Base-by-base conservation (phyloP, 2,329 filamentous ascomycete species). In the Clonostachys byssicola region DNA sequence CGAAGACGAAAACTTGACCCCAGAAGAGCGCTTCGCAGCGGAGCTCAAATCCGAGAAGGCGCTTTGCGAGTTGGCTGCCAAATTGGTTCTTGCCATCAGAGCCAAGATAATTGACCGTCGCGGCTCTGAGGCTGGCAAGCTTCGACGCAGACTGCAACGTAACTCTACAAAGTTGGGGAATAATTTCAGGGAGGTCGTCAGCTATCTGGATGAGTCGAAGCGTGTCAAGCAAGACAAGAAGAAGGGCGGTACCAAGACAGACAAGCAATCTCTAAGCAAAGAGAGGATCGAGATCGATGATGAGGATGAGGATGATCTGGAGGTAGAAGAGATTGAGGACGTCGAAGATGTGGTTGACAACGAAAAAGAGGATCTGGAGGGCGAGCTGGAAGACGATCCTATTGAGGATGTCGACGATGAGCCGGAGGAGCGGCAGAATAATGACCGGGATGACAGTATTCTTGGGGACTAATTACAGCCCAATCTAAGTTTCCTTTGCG, bases 181-280 rank as follows among this genome's bases (percentile, higher is more conserved):
- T 42, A 96, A 94, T 62, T 95, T 89, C 74, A 89, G 86, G 59
- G 90, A 94, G 57, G 83, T 96, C 7, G 72, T 96, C 5, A 80
- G 82, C 9, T 94, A 86, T 63, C 73, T 97, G 5, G 91, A 96
- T 57, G 81, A 86, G 48, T 74, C 77, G 43, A 23, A 43, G 12
- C 20, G 30, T 40, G 74, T 66, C 12, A 64, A 67, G 36, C 68
- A 66, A 17, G 63, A 61, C 43, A 78, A 74, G 59, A 70, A 66
- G 54, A 47, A 46, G 34, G 36, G 17, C 12, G 14, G 14, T 39
- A 10, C 14, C 12, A n/a, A n/a, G 14, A 39, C 14, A 12, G 14
- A n/a, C 36, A 39, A 13, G 9, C 14, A n/a, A 5, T 12, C 36
- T 39, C 40, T 43, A 34, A 10, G 35, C 40, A 30, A 34, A 30